Conservation (phyloP, 441 rosid genomes). For the Melastoma candidum region DNA sequence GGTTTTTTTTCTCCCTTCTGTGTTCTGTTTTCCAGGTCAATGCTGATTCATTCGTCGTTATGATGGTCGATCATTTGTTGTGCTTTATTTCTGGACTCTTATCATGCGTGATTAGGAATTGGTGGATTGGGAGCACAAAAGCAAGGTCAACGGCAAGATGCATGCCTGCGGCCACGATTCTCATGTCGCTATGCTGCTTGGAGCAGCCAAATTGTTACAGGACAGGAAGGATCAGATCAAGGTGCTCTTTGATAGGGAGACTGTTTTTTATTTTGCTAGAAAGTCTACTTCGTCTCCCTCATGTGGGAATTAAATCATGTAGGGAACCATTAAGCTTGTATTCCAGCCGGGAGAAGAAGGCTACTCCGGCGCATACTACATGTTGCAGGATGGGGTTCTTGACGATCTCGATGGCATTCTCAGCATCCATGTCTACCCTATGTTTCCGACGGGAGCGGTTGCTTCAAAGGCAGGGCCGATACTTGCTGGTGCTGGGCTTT, state of each 20-base stretch:
- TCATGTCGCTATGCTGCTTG: constrained; percentile 20
- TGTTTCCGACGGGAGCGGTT: constrained; percentile 39
- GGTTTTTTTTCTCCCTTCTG: constrained; percentile 20
- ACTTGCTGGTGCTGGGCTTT: constrained; percentile 57
- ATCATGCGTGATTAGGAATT: not conserved
- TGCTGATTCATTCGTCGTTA: too few relatives aligned
- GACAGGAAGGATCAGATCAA: constrained; percentile 15
- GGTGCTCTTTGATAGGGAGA: constrained; percentile 6
- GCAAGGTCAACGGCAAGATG: constrained; percentile 16
- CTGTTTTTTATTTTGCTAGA: too few relatives aligned
- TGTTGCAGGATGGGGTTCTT: constrained; percentile 58
- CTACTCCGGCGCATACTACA: constrained; percentile 55
- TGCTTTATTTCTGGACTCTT: too few relatives aligned
- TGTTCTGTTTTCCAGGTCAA: too few relatives aligned
- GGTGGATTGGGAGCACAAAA: constrained; percentile 18
- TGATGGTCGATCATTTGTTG: too few relatives aligned
- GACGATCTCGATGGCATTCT: constrained; percentile 53
- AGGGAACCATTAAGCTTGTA: constrained; percentile 74
- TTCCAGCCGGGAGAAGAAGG: constrained; percentile 89
- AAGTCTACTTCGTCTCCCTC: not conserved
- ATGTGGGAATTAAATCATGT: not conserved
- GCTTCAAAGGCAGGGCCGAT: constrained; percentile 54
- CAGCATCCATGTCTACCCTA: constrained; percentile 48
- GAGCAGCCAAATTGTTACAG: constrained; percentile 25
- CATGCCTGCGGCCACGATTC: constrained; percentile 23